A percentile compares a stretch with the other conserved stretches of the same genome.
phyloP scores from a whole-genome alignment of 1,284 basidiomycete genomes.

The Ceratobasidium sp. region DNA sequence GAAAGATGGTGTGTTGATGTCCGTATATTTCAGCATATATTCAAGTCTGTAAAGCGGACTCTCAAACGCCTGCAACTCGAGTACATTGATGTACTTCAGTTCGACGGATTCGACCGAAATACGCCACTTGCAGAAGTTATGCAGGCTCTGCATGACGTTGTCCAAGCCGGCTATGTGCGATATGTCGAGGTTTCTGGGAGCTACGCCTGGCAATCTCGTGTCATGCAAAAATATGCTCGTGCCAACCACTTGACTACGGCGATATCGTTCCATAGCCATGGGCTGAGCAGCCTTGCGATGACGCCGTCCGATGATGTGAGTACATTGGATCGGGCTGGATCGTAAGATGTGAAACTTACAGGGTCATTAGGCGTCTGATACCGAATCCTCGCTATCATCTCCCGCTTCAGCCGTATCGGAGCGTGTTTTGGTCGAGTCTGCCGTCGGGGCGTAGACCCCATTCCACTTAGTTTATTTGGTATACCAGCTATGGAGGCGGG shows the following conservation, averaged over 20 bases:
- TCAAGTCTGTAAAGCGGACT: conserved; percentile 29
- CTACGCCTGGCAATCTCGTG: conserved; percentile 33
- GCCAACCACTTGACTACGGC: conserved; percentile 23
- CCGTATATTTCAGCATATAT: conserved; percentile 43
- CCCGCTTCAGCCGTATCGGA: not conserved
- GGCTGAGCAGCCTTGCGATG: not conserved
- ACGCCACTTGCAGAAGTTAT: conserved; percentile 36
- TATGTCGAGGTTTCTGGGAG: conserved; percentile 30
- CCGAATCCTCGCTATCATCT: conserved; percentile 19
- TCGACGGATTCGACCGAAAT: conserved; percentile 11
- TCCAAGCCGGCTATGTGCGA: conserved; percentile 35
- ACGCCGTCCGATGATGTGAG: conserved; percentile 9
- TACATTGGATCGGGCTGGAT: not conserved
- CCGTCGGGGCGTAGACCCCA: not conserved
- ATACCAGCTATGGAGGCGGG: not conserved
- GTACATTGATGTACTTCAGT: conserved; percentile 37
- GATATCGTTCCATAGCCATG: conserved; percentile 17
- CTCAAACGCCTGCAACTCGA: conserved; percentile 18
- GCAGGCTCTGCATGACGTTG: conserved; percentile 30
- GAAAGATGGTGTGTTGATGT: conserved; percentile 49
- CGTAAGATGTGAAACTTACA: not conserved
- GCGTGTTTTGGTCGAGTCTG: not conserved
- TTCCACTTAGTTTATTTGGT: not conserved
- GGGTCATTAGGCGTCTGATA: conserved; percentile 6
- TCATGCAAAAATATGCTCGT: conserved; percentile 22